These are phyloP conservation scores for Exidia glandulosa DNA, from an alignment of 768 basidiomycete genomes.

Conservation along the genomic window DNA sequence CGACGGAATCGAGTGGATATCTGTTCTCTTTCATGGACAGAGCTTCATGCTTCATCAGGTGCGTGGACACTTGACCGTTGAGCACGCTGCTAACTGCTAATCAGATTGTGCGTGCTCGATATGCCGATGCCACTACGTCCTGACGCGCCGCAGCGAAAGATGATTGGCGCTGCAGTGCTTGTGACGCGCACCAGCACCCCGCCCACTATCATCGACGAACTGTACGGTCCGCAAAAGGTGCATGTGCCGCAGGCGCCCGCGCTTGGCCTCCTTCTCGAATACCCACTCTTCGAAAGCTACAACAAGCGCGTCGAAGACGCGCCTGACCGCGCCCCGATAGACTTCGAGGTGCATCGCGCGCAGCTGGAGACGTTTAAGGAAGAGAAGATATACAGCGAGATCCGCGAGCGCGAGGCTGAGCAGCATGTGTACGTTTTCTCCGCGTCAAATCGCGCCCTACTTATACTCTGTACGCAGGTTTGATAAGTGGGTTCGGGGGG, in stretches of 20 bases:
- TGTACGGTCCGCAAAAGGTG: constrained; percentile 67
- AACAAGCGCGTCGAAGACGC: constrained; percentile 43
- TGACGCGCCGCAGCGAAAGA: constrained; percentile 64
- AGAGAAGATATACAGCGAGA: constrained; percentile 71
- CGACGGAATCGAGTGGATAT: constrained; percentile 90
- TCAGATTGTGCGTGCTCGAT: constrained; percentile 1
- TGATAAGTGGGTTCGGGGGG: constrained; percentile 70
- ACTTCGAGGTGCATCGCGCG: constrained; percentile 56
- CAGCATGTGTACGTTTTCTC: constrained; percentile 55
- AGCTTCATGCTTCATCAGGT: constrained; percentile 99
- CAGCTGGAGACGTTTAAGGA: constrained; percentile 76
- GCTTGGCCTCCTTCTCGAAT: constrained; percentile 82
- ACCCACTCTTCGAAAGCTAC: constrained; percentile 73
- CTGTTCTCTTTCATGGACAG: constrained; percentile 88
- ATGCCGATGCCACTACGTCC: neutral
- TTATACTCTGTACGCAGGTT: constrained; percentile 35
- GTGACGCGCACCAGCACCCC: constrained; percentile 69
- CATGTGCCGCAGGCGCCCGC: constrained; percentile 94
- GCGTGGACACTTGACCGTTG: constrained; percentile 24
- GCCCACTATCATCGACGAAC: constrained; percentile 59
- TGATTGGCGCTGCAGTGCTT: constrained; percentile 84
- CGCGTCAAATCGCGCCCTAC: neutral
- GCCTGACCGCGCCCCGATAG: constrained; percentile 32
- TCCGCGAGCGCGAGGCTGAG: constrained; percentile 75
- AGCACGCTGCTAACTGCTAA: constrained; percentile 14